Evolutionary conservation across 116 monocot genomes (phyloP), one percentile per base, ranked within the genome.

Genomic region (Cymodocea nodosa): DNA sequence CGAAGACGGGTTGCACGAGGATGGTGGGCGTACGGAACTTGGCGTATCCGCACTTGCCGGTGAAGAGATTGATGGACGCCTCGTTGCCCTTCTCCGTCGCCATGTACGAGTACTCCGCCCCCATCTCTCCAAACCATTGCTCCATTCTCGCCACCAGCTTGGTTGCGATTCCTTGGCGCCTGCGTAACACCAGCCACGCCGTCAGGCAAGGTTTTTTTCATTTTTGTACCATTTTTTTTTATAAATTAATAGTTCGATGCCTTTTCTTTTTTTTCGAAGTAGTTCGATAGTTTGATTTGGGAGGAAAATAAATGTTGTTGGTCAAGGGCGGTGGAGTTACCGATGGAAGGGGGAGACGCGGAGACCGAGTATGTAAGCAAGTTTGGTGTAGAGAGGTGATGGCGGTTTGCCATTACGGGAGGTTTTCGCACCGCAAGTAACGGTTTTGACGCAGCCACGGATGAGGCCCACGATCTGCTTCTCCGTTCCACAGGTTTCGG

Each of bases 41-140:
- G 52, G 79, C 57, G 82, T 97, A 97, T 4, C 88, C 83, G 73
- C 87, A 88, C 50, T 75, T 74, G 0, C 63, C 79, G 25, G 85
- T 84, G 79, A 97, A 97, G 13, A 97, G 82, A 1, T 64, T 24
- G 11, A 88, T 53, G 1, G 88, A 97, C 9, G 91, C 82, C 51
- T 73, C 79, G 80, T 97, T 97, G 68, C 80, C 91, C 18, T 73
- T 84, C 15, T 83, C 88, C 8, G 97, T 91, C 1, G 97, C 97
- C 91, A 97, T 91, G 82, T 97, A 97, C 0, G 88, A 68, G 75
- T 97, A 97, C 69, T 97, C 91, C 15, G 91, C 88, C 2, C 83
- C 91, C 48, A 62, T 73, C 50, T 62, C 61, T 8, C 65, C 30
- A 68, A 91, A 91, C 97, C 97, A 97, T 37, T 58, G 72, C 68